A percentile compares a stretch with the other conserved stretches of the same genome.
These are phyloP conservation scores for Kentomonas sorsogonicus DNA, from an alignment of 208 protist species.

Conservation along the genomic window DNA sequence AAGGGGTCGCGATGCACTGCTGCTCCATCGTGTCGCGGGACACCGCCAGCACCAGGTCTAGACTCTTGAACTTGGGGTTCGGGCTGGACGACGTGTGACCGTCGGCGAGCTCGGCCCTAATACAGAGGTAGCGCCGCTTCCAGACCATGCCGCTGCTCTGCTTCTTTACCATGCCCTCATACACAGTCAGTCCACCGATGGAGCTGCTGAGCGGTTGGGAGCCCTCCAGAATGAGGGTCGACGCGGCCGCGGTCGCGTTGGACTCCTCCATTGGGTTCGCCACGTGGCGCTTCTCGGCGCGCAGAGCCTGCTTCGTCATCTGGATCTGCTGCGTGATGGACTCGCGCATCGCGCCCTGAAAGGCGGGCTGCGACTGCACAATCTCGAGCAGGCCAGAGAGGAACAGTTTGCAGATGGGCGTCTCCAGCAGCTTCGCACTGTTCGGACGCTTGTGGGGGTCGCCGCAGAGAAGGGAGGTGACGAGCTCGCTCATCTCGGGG, in stretches of 20 bases:
- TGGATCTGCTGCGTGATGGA: conserved; percentile 54
- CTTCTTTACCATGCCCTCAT: conserved; percentile 61
- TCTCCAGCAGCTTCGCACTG: conserved; percentile 61
- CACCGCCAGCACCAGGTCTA: conserved; percentile 62
- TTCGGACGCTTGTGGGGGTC: conserved; percentile 51
- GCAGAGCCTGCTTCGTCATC: conserved; percentile 50
- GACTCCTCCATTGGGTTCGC: conserved; percentile 54
- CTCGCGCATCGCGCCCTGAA: conserved; percentile 52
- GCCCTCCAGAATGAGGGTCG: conserved; percentile 61
- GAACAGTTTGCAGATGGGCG: conserved; percentile 69
- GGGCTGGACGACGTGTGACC: conserved; percentile 37
- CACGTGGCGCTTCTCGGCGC: conserved; percentile 32
- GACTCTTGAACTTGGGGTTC: conserved; percentile 59
- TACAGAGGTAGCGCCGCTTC: conserved; percentile 79
- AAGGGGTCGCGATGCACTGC: conserved; percentile 70
- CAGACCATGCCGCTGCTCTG: conserved; percentile 73
- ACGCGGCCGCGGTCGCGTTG: conserved; percentile 27
- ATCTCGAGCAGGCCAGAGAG: conserved; percentile 71
- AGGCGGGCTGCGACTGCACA: conserved; percentile 60
- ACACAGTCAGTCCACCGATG: conserved; percentile 49
- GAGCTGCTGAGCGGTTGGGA: conserved; percentile 42
- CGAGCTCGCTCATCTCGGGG: conserved; percentile 57
- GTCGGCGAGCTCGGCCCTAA: conserved; percentile 54
- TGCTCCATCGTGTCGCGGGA: conserved; percentile 76
- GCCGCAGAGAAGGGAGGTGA: conserved; percentile 40